Evolutionary conservation across 2,329 filamentous ascomycete species (phyloP).

Genomic region (Ophiostoma sp.): DNA sequence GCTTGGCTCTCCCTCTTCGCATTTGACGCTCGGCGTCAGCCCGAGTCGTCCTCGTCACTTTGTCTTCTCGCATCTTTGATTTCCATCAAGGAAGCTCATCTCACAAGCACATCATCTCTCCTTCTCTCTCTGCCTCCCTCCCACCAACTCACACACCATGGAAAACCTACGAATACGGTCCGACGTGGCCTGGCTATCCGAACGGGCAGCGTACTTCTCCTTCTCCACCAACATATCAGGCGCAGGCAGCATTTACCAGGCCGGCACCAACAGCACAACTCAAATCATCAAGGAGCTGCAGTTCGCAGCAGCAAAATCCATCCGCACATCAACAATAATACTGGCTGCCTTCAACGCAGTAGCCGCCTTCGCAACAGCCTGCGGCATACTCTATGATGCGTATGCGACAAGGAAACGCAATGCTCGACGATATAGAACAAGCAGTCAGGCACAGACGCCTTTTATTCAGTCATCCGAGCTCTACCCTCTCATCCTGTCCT

Average conservation of each 20-base stretch:
- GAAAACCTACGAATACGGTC: slow-evolving; percentile 27
- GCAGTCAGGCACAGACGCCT: slow-evolving; percentile 32
- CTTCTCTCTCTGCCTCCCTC: neutral
- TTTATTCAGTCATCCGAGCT: slow-evolving; percentile 45
- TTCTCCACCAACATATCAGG: slow-evolving; percentile 23
- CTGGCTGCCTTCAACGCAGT: slow-evolving; percentile 56
- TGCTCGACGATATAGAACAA: slow-evolving; percentile 38
- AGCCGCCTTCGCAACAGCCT: slow-evolving; percentile 50
- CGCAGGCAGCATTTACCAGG: slow-evolving; percentile 26
- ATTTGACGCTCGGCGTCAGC: too few relatives aligned
- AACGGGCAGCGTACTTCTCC: slow-evolving; percentile 29
- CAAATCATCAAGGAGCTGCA: slow-evolving; percentile 46
- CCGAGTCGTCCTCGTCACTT: too few relatives aligned
- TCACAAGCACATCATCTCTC: neutral
- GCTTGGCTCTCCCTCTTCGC: neutral
- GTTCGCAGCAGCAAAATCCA: slow-evolving; percentile 50
- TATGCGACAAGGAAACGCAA: slow-evolving; percentile 43
- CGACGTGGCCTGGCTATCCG: slow-evolving; percentile 31
- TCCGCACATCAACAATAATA: slow-evolving; percentile 57
- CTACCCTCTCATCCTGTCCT: slow-evolving; percentile 52
- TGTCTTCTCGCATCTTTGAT: slow-evolving; percentile 1
- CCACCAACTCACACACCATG: slow-evolving; percentile 20
- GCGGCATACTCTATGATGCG: slow-evolving; percentile 53
- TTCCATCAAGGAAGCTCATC: neutral
- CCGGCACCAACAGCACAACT: slow-evolving; percentile 39